These are phyloP conservation scores for Stagonosporopsis tanaceti DNA, from an alignment of 2,329 filamentous ascomycete genomes.

Conservation along the genomic window DNA sequence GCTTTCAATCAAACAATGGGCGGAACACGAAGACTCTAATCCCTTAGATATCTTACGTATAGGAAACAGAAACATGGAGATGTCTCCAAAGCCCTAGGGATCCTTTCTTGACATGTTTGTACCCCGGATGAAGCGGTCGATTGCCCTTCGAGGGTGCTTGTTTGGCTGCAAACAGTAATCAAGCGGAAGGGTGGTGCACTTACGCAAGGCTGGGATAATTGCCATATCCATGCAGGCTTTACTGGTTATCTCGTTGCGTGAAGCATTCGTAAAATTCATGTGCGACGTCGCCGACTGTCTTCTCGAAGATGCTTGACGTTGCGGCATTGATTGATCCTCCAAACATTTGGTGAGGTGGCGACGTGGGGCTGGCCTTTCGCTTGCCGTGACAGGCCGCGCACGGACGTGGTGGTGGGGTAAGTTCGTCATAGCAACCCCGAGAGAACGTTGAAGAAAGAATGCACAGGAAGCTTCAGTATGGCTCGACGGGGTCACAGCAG, in stretches of 20 bases:
- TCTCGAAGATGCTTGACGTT: slow-evolving; percentile 9
- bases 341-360: slow-evolving; percentile 14
- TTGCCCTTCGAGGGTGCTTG: not conserved
- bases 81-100: not conserved
- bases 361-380: slow-evolving; percentile 11
- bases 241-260: not conserved
- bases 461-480: slow-evolving; percentile 16
- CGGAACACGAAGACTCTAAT: too few species aligned
- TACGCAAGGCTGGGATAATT: slow-evolving; percentile 1
- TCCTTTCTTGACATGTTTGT: not conserved
- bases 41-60: not conserved
- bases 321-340: not conserved
- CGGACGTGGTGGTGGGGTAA: slow-evolving; percentile 19
- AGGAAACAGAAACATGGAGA: not conserved
- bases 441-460: slow-evolving; percentile 18
- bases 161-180: not conserved
- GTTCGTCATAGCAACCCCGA: slow-evolving; percentile 23
- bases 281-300: not conserved
- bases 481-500: slow-evolving; percentile 11
- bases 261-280: not conserved
- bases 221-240: not conserved
- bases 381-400: slow-evolving; percentile 5
- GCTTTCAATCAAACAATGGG: too few species aligned
- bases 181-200: slow-evolving; percentile 3
- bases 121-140: not conserved